Evolutionary conservation across 2,329 filamentous ascomycete genomes (phyloP).

Genomic region (Ophiostoma novo-ulmi): DNA sequence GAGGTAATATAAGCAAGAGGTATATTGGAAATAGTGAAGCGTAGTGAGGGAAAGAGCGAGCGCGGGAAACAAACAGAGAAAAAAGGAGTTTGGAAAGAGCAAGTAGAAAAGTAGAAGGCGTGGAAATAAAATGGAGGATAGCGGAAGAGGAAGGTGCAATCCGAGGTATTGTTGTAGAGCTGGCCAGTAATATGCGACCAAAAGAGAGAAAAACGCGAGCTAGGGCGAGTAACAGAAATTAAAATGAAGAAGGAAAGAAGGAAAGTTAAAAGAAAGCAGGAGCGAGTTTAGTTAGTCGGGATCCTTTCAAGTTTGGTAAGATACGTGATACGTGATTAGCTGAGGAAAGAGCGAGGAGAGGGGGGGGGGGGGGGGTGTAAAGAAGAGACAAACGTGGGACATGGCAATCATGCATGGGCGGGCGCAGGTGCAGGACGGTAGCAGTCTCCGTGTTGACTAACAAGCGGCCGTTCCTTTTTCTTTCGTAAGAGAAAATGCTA

Average conservation of each 20-base stretch:
- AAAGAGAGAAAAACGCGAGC: too few species aligned
- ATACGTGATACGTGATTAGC: not conserved
- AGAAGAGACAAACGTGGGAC: not conserved
- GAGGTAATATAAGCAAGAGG: not conserved
- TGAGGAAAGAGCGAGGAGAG: not conserved
- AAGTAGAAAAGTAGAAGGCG: not conserved
- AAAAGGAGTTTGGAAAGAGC: not conserved
- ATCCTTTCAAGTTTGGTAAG: not conserved
- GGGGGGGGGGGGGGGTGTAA: not conserved
- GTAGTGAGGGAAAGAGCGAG: not conserved
- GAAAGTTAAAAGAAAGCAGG: not conserved
- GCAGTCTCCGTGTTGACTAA: not conserved
- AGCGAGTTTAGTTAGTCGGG: not conserved
- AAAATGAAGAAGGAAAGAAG: not conserved
- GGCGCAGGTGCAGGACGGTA: not conserved
- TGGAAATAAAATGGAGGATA: not conserved
- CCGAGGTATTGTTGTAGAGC: not conserved
- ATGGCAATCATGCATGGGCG: not conserved
- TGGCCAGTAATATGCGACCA: not conserved
- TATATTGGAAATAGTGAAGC: not conserved
- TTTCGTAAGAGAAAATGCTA: constrained; percentile 1
- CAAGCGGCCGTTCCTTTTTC: not conserved
- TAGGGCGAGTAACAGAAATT: not conserved
- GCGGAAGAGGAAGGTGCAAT: constrained; percentile 7
- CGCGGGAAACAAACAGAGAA: not conserved